Evolutionary conservation across 176 grass and related monocot genomes (phyloP), one percentile per base, ranked within the genome.

Genomic region (Olyra latifolia): DNA sequence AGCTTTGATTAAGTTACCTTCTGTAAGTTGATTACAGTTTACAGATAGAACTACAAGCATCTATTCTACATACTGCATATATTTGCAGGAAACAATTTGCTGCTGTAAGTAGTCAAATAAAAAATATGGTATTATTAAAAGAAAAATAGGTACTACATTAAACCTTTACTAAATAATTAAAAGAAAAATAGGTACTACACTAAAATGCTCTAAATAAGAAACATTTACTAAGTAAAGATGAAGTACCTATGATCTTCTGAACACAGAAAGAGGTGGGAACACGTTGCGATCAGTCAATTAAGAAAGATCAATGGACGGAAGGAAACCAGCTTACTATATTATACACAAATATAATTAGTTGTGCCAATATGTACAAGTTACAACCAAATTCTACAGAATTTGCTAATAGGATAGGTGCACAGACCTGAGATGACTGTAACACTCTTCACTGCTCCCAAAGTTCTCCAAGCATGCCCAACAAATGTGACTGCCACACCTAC

Each of bases 381-480:
- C 62, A 77, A 73, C 54, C 45, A 66, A 20, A 69, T 80, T 56
- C 55, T 80, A 81, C 57, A 80, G 29, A 67, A 63, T 78, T 77
- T 53, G 13, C 54, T 74, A 74, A 69, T 52, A 72, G 58, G 89
- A 81, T 71, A 71, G 54, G 76, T 98, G 95, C 28, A 68, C 81
- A 63, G 88, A 63, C 53, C 90, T 88, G 68, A 93, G 72, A 80
- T 98, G 92, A 53, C 83, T 38, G 77, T 98, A 98, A 63, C 95
- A 95, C 39, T 80, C 92, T 11, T 91, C 90, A 7, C 88, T 89
- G 78, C 71, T 89, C 74, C 44, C 82, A 62, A 95, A 98, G 29
- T 75, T 83, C 52, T 92, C 81, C 78, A 93, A 70, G 81, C 92
- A 98, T 32, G 76, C 73, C 95, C 95, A 98, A 45, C 95, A 98